These are phyloP conservation scores for Suillus decipiens DNA, from an alignment of 768 basidiomycete genomes.

Conservation along the genomic window DNA sequence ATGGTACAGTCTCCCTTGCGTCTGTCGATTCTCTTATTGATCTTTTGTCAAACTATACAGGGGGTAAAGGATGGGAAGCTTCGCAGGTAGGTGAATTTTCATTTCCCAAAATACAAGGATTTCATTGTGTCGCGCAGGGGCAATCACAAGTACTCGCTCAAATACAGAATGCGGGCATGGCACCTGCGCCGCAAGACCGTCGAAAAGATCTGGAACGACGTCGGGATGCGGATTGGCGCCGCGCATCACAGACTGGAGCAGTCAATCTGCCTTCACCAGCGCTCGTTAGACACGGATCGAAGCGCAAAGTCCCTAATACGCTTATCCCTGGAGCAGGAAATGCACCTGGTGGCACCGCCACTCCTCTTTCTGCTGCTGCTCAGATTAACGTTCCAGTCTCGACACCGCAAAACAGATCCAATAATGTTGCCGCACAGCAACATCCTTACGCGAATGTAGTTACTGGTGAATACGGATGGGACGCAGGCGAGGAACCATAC, in stretches of 20 bases:
- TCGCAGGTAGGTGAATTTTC: constrained; percentile 55
- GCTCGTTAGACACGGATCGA: constrained; percentile 74
- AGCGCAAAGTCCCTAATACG: constrained; percentile 61
- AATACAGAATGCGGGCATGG: constrained; percentile 55
- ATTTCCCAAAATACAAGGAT: constrained; percentile 13
- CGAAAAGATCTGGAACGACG: constrained; percentile 54
- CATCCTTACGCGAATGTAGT: constrained; percentile 73
- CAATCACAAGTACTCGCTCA: constrained; percentile 68
- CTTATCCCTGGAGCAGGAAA: constrained; percentile 55
- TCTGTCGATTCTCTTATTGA: constrained; percentile 5
- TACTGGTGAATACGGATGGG: constrained; percentile 53
- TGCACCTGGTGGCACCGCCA: constrained; percentile 52
- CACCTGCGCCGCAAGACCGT: constrained; percentile 53
- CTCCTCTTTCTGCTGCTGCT: constrained; percentile 74
- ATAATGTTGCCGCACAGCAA: constrained; percentile 41
- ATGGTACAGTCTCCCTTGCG: constrained; percentile 49
- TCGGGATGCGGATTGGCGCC: constrained; percentile 64
- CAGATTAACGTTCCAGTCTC: constrained; percentile 74
- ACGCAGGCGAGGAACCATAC: constrained; percentile 56
- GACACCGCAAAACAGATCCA: constrained; percentile 49
- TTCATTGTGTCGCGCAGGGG: constrained; percentile 38
- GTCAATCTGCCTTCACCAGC: constrained; percentile 73
- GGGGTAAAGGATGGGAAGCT: constrained; percentile 94
- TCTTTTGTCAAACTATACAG: constrained; percentile 35
- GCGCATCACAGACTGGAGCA: constrained; percentile 56